phyloP scores from a whole-genome alignment of 495 filamentous ascomycete species.

The Corynascus novoguineensis region DNA sequence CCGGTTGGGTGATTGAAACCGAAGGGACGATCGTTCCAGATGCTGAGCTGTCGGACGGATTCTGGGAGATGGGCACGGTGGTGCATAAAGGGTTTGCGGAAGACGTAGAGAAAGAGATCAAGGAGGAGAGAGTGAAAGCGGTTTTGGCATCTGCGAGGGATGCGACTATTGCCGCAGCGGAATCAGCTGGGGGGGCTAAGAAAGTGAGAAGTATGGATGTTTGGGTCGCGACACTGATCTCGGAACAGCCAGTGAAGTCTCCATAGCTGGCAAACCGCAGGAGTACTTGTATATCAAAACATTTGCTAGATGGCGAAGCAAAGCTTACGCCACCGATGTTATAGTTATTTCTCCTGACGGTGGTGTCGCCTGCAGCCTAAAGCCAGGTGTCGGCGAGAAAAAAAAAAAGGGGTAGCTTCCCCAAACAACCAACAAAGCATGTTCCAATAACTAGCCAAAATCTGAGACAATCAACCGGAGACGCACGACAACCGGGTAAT shows the following conservation, averaged over 20 bases:
- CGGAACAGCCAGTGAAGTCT: not conserved
- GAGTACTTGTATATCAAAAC: not conserved
- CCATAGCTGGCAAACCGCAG: not conserved
- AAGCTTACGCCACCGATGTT: no score
- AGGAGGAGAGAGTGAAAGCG: constrained; percentile 33
- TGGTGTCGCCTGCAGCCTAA: no score
- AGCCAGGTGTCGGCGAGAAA: no score
- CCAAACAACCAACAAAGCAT: no score
- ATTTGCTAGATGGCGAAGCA: no score
- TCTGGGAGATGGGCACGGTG: constrained; percentile 40
- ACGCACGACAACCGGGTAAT: no score
- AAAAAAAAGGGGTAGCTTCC: no score
- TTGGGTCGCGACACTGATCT: constrained; percentile 37
- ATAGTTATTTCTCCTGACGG: no score
- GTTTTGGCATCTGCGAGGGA: constrained; percentile 32
- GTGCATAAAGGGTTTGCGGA: constrained; percentile 21
- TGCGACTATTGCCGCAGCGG: constrained; percentile 31
- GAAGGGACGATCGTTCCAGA: constrained; percentile 31
- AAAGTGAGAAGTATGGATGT: constrained; percentile 44
- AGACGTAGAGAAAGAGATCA: constrained; percentile 28
- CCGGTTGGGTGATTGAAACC: constrained; percentile 25
- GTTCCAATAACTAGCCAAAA: no score
- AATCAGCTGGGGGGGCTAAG: constrained; percentile 29
- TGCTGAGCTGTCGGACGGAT: constrained; percentile 39
- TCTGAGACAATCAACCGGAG: no score